Conservation (phyloP, 176 grass and related monocot species). For the Triticum turgidum region DNA sequence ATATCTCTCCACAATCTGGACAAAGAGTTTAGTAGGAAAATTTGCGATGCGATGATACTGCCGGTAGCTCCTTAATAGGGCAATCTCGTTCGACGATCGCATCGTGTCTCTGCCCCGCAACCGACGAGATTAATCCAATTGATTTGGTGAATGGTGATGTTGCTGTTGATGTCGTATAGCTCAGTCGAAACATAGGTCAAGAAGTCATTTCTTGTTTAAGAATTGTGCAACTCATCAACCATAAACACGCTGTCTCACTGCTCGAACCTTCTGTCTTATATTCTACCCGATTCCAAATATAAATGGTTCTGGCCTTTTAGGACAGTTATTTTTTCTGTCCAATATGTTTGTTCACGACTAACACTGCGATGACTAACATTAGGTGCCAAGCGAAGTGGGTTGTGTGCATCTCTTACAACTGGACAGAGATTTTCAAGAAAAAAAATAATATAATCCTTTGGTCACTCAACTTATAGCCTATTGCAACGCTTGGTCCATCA, state of each 20-base stretch:
- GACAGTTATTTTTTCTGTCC: too few species aligned
- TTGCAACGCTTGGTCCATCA: too few species aligned
- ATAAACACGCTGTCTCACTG: not conserved
- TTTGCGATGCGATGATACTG: not conserved
- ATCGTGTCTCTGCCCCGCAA: not conserved
- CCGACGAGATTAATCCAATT: not conserved
- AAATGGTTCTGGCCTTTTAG: not conserved
- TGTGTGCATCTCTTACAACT: too few species aligned
- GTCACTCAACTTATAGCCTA: too few species aligned
- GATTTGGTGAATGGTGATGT: not conserved
- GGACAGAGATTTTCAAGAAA: too few species aligned
- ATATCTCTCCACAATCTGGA: not conserved
- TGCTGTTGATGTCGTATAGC: not conserved
- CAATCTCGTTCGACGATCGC: not conserved
- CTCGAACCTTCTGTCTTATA: not conserved
- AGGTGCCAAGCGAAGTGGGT: too few species aligned
- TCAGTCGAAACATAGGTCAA: not conserved
- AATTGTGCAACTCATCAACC: not conserved
- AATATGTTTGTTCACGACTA: too few species aligned
- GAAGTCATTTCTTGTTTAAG: not conserved
- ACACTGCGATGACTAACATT: too few species aligned
- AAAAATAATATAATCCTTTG: too few species aligned
- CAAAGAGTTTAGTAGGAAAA: not conserved
- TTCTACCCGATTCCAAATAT: not conserved
- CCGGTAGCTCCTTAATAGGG: slow-evolving; percentile 10